Base-by-base conservation (phyloP, 129 eudicot species). In the Pseudognaphalium luteoalbum region DNA sequence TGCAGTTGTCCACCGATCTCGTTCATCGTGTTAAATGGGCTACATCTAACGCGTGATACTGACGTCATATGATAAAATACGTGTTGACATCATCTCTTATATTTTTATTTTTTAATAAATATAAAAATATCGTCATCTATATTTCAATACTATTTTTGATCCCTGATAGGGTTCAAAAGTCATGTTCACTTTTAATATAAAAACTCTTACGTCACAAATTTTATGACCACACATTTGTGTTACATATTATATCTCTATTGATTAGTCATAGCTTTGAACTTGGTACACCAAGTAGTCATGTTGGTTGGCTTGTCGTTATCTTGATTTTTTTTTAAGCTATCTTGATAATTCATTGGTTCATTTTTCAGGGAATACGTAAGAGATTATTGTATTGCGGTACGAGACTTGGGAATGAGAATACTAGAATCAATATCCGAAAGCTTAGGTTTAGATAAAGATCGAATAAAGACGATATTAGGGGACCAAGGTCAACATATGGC, bases 401-500 rank as follows among this genome's bases (percentile, higher is more conserved):
- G 97, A 29, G 81, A 85, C n/a, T 70, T 91, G 0, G 97, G 97
- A 68, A 70, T 86, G 61, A 85, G 87, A 37, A 37, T 91, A 75
- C 70, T 85, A 62, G 96, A 91, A 78, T 77, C 68, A 7, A 91
- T 91, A 71, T 78, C 97, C 0, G 96, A 91, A 84, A 89, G 97
- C 72, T 78, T 91, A 58, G 96, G 88, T 2, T 70, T 91, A 15
- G 85, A 85, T 1, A 91, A 87, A 32, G 92, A 87, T 0, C 68
- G 66, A 64, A 57, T 91, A 17, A 85, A 69, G 10, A 72, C 61
- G 0, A 73, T 79, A 22, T 15, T 91, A 42, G 96, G 96, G 0
- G 90, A 88, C 33, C 94, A 85, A 77, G 97, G 96, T 5, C 97
- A 89, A 35, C 97, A 91, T 8, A 91, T 91, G 97, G 97, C 97